Evolutionary conservation across 1,139 yeast genomes (phyloP), one percentile per base, ranked within the genome.

Genomic region (Pichia sp.): DNA sequence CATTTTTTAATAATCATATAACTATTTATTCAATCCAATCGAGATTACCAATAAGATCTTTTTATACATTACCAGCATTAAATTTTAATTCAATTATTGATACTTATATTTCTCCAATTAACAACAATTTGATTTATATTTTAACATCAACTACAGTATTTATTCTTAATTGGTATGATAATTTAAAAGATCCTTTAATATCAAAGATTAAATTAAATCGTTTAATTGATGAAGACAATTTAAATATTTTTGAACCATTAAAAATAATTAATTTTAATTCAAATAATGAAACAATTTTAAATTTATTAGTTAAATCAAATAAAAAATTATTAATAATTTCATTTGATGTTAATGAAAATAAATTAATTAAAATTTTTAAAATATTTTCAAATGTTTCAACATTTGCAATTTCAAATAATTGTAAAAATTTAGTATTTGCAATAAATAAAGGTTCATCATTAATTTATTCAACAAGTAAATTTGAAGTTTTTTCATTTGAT

Each of bases 21-120:
- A 71, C 87, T 54, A 81, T 87, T 1, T 87, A 84, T 63, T 81
- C 82, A 43, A 64, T 85, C 27, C 73, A 82, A 9, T 84, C 96
- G 4, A 77, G 94, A 57, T 92, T 83, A 61, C 83, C 95, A 57
- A 75, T 86, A 46, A 74, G 82, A 55, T 75, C 84, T 31, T 54
- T 59, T n/a, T 68, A 70, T 44, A 56, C 65, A 4, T 35, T 51
- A 1, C 46, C 27, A 4, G 40, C 35, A 4, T 24, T 33, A 3
- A 12, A 25, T 4, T 40, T 48, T 22, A 25, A 38, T 20, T 27
- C 56, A 24, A 66, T 74, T 12, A 69, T 70, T 6, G 77, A 70
- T 41, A 58, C 72, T 6, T 59, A 55, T 37, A 57, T 77, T 43
- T 78, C 77, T 49, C 56, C 63, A 0, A 48, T 55, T 4, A 63